Evolutionary conservation across 2,329 filamentous ascomycete genomes (phyloP), one percentile per base, ranked within the genome.

Genomic region (Coniochaeta sp.): DNA sequence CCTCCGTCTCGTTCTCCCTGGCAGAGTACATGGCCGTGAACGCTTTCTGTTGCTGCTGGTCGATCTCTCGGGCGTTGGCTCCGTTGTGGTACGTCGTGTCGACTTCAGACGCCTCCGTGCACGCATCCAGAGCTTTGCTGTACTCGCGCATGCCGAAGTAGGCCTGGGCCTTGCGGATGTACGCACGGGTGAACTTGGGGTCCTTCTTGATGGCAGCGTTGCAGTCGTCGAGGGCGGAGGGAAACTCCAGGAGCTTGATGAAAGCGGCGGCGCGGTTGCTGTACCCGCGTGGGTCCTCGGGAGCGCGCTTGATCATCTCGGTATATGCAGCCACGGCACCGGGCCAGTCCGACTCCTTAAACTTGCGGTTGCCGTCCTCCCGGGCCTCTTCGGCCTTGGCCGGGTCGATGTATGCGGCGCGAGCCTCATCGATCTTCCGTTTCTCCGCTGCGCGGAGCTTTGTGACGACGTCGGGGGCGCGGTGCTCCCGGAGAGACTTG

Each of bases 141-240:
- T 96, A 97, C 71, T 99, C 92, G 70, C 94, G 89, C 94, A 99
- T 99, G 62, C 91, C 91, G 60, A 94, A 91, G 70, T 92, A 89
- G 38, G 91, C 90, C 73, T 97, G 91, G 0, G 91, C 91, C 78
- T 96, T 97, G 67, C 94, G 87, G 62, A 99, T 87, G 71, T 97
- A 97, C 7, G 94, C 94, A 52, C 92, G 85, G 72, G 97, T 92
- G 71, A 99, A 99, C 65, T 86, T 87, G 53, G 87, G 80, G 63
- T 99, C 94, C 61, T 86, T 87, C 79, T 90, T 87, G 74, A 96
- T 95, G 42, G 94, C 94, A 59, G 82, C 76, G 69, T 96, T 86
- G 70, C 94, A 97, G 74, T 99, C 95, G 48, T 91, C 83, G 33
- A 99, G 84, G 1, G 94, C 95, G 58, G 86, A 89, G 6, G 94